Conservation (phyloP, 2,329 filamentous ascomycete species). For the Claviceps purpurea region DNA sequence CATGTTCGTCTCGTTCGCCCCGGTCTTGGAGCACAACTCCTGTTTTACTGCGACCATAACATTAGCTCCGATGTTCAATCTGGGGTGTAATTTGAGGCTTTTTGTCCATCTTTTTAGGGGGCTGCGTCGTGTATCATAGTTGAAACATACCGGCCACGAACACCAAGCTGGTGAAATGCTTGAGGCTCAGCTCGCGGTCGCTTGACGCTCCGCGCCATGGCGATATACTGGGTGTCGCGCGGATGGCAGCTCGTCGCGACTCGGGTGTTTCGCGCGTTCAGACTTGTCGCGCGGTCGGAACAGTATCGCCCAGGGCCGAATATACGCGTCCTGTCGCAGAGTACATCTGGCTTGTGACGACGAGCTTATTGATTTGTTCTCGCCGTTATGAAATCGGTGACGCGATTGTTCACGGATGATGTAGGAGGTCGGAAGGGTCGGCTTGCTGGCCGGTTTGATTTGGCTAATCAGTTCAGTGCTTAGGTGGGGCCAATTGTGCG, state of each 20-base stretch:
- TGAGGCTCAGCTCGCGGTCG: constrained; percentile 15
- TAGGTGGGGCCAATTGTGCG: neutral
- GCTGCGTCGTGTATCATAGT: neutral
- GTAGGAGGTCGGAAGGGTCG: neutral
- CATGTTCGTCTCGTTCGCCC: constrained; percentile 76
- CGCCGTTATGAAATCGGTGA: neutral
- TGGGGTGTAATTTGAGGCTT: too few relatives aligned
- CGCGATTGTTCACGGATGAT: neutral
- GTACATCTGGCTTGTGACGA: neutral
- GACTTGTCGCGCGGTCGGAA: neutral
- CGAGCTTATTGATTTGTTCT: neutral
- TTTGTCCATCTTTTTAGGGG: neutral
- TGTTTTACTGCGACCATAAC: constrained; percentile 54
- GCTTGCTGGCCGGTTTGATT: neutral
- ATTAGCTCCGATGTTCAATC: neutral
- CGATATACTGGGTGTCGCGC: neutral
- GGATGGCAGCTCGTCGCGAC: neutral
- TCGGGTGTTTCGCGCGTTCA: neutral
- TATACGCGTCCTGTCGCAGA: neutral
- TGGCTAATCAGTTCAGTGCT: neutral
- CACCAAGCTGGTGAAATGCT: constrained; percentile 21
- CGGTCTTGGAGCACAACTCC: constrained; percentile 68
- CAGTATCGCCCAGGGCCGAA: neutral
- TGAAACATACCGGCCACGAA: constrained; percentile 24
- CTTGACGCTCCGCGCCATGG: constrained; percentile 22